Evolutionary conservation across 345 rosid genomes (phyloP), one percentile per base, ranked within the genome.

Genomic region (Eucalyptus tenuipes): DNA sequence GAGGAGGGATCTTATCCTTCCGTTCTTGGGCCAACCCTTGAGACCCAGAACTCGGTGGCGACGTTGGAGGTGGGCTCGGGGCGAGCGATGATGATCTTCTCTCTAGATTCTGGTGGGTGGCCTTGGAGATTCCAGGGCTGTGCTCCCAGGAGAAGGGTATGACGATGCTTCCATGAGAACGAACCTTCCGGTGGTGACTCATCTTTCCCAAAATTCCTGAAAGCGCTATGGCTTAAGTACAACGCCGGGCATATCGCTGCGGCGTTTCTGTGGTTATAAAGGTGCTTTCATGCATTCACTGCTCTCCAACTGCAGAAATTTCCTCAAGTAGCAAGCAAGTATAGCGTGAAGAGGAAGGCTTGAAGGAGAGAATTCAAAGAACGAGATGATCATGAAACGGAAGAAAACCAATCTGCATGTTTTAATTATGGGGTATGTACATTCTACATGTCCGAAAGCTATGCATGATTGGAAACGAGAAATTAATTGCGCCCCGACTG

Each of bases 61-160:
- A 40, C 0, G 7, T 40, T 4, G 47, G 47, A 75, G 84, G 47
- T 11, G 27, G 84, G 7, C 84, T 75, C 47, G 7, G 47, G 82
- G 84, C 84, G 20, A 75, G 47, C 13, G 53, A 24, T 3, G 52
- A 71, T n/a, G 88, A 52, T 52, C 81, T 87, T 7, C 66, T n/a
- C 55, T 86, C 91, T 42, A 2, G 14, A 33, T 88, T 90, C 13
- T n/a, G 89, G 92, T 55, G 87, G 33, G 33, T 52, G 88, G 89
- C 49, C 89, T 93, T 95, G 84, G 96, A 94, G 85, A 95, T 89
- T 10, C 97, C 97, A 6, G 96, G 96, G 31, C 89, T 90, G 89
- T 93, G 92, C 89, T 95, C 97, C 96, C 96, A 95, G 12, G 96
- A 94, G 87, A 94, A 95, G 87, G 97, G 96, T 89, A 95, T 75